Conservation (phyloP, 2,329 filamentous ascomycete genomes). For the Beauveria sp. region DNA sequence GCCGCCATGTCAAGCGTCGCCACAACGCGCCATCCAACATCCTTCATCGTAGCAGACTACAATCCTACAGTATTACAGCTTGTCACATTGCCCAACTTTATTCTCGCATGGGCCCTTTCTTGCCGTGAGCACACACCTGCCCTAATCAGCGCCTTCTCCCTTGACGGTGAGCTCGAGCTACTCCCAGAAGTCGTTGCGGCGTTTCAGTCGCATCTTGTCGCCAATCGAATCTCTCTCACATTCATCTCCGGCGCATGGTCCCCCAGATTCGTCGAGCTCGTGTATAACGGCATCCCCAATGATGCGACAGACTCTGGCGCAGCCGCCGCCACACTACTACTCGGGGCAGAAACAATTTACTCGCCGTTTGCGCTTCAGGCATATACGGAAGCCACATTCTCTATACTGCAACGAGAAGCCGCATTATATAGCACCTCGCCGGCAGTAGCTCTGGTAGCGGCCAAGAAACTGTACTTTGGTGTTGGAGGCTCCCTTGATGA, state of each 20-base stretch:
- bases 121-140: conserved; percentile 29
- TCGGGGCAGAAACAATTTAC: conserved; percentile 80
- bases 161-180: conserved; percentile 57
- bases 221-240: conserved; percentile 46
- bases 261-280: conserved; percentile 51
- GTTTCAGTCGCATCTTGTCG: conserved; percentile 48
- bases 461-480: conserved; percentile 77
- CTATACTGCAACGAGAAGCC: conserved; percentile 43
- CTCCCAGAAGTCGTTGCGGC: conserved; percentile 47
- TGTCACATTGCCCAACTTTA: conserved; percentile 70
- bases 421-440: conserved; percentile 16
- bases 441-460: conserved; percentile 60
- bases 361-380: conserved; percentile 61
- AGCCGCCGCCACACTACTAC: conserved; percentile 39
- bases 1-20: not conserved
- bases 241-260: conserved; percentile 75
- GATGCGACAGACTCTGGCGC: not conserved
- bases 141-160: conserved; percentile 38
- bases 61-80: conserved; percentile 70
- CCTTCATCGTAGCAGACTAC: conserved; percentile 69
- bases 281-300: conserved; percentile 31
- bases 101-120: conserved; percentile 59
- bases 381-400: conserved; percentile 61
- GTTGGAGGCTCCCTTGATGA: conserved; percentile 77
- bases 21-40: conserved; percentile 29